Percentiles rank a stretch among this genome's conserved stretches.
These are phyloP conservation scores for Chrysoporthe deuterocubensis DNA, from an alignment of 2,329 filamentous ascomycete genomes.

Conservation along the genomic window DNA sequence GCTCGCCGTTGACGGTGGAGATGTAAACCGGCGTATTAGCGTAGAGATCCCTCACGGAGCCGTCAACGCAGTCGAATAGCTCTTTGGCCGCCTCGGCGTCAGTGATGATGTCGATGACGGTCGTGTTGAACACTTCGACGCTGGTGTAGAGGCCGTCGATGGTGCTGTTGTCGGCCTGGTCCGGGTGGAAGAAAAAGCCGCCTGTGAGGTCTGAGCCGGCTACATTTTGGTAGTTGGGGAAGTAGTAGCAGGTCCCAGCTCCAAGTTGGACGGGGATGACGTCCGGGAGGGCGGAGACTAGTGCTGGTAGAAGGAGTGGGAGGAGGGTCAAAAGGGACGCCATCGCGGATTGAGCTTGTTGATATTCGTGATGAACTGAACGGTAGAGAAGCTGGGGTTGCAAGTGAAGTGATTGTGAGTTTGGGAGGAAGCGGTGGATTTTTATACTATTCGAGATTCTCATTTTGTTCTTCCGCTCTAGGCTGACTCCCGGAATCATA, in stretches of 20 bases:
- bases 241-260: neutral
- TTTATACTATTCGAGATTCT: neutral
- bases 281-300: neutral
- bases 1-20: neutral
- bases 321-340: neutral
- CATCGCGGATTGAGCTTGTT: neutral
- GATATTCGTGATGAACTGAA: neutral
- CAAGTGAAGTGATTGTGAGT: neutral
- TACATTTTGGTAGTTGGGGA: neutral
- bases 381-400: neutral
- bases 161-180: slow-evolving; percentile 10
- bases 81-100: neutral
- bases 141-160: slow-evolving; percentile 8
- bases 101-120: slow-evolving; percentile 9
- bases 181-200: neutral
- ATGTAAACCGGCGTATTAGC: neutral
- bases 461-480: too few relatives aligned
- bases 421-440: neutral
- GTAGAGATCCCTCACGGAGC: neutral
- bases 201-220: neutral
- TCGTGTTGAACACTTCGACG: slow-evolving; percentile 8
- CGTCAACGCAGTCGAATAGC: neutral
- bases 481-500: neutral
- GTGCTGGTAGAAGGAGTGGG: neutral
- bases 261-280: neutral